phyloP scores from a whole-genome alignment of 345 rosid genomes.

The Adansonia digitata region DNA sequence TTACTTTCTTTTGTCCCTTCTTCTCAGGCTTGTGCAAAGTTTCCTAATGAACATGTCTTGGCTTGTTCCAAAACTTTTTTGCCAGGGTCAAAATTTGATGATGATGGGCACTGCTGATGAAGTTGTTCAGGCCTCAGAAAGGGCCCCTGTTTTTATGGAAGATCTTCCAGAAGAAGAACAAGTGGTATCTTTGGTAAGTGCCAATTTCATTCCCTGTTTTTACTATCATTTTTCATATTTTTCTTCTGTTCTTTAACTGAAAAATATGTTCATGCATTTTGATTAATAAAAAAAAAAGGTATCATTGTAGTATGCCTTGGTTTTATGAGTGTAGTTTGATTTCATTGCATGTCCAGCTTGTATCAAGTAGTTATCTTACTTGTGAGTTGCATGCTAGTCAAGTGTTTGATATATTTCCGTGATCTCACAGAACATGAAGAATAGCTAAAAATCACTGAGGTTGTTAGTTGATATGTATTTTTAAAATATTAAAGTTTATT shows the following conservation, averaged over 20 bases:
- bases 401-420: background rate
- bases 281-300: background rate
- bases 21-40: background rate
- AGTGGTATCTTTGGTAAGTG: conserved; percentile 58
- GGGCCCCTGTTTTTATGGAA: conserved; percentile 85
- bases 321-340: background rate
- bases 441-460: background rate
- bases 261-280: background rate
- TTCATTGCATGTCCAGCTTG: background rate
- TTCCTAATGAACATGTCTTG: background rate
- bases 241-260: background rate
- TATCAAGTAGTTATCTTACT: background rate
- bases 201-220: background rate
- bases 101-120: conserved; percentile 99
- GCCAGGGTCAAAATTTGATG: conserved; percentile 94
- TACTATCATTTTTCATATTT: background rate
- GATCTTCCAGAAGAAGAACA: conserved; percentile 98
- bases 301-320: background rate
- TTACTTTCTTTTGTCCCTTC: background rate
- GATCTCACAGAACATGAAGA: background rate
- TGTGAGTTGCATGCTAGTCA: background rate
- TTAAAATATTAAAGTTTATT: background rate
- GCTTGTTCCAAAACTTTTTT: background rate
- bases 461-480: background rate
- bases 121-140: conserved; percentile 92